A percentile compares a stretch with the other conserved stretches of the same genome.
These are phyloP conservation scores for Penicillium psychrosexuale DNA, from an alignment of 2,329 filamentous ascomycete genomes.

Conservation along the genomic window DNA sequence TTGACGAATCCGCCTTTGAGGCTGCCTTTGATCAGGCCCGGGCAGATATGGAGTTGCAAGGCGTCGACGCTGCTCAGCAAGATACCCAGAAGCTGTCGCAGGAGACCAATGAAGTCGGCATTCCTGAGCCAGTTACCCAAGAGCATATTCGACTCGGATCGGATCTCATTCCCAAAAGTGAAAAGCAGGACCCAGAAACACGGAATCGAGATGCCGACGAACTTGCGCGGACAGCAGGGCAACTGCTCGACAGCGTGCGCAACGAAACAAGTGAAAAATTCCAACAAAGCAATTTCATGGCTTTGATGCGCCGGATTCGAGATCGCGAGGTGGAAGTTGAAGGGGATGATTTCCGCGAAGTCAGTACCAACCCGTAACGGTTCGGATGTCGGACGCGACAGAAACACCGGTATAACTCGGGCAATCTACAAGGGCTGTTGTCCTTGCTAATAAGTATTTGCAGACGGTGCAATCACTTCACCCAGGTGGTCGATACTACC, in stretches of 20 bases:
- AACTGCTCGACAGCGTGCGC: slow-evolving; percentile 66
- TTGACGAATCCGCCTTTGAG: slow-evolving; percentile 48
- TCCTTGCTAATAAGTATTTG: slow-evolving; percentile 34
- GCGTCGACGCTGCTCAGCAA: slow-evolving; percentile 16
- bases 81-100: slow-evolving; percentile 10
- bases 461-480: slow-evolving; percentile 46
- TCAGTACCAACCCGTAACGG: slow-evolving; percentile 45
- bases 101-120: slow-evolving; percentile 19
- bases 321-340: slow-evolving; percentile 70
- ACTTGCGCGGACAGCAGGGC: slow-evolving; percentile 67
- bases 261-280: slow-evolving; percentile 72
- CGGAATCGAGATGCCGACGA: slow-evolving; percentile 58
- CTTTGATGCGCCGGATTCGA: slow-evolving; percentile 71
- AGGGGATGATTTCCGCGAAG: slow-evolving; percentile 57
- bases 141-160: slow-evolving; percentile 43
- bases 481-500: slow-evolving; percentile 48
- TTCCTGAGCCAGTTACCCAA: slow-evolving; percentile 7
- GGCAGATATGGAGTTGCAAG: slow-evolving; percentile 36
- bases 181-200: slow-evolving; percentile 32
- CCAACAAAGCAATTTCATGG: slow-evolving; percentile 71
- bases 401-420: slow-evolving; percentile 38
- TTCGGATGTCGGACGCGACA: slow-evolving; percentile 35
- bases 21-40: slow-evolving; percentile 44
- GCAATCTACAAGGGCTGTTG: slow-evolving; percentile 27
- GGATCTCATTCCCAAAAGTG: slow-evolving; percentile 40